Percentiles rank a stretch among this genome's conserved stretches.
These are phyloP conservation scores for Arachnopeziza araneosa DNA, from an alignment of 2,329 filamentous ascomycete species.

Conservation along the genomic window DNA sequence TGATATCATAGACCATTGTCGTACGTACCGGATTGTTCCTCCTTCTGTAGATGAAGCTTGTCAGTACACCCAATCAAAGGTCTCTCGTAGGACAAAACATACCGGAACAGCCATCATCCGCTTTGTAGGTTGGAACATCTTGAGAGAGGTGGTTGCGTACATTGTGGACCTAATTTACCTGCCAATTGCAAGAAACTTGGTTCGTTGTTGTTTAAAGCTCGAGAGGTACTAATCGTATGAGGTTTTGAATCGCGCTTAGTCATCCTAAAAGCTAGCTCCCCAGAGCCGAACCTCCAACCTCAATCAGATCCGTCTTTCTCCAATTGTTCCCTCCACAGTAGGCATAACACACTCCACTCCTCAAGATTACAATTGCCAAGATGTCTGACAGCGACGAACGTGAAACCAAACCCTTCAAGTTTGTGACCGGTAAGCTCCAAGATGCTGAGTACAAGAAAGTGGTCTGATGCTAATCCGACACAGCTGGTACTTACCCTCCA, in stretches of 20 bases:
- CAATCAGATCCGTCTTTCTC: neutral
- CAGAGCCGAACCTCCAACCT: neutral
- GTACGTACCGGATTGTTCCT: constrained; percentile 62
- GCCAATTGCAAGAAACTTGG: constrained; percentile 10
- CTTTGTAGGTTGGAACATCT: constrained; percentile 61
- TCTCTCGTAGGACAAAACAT: constrained; percentile 34
- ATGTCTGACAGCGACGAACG: constrained; percentile 92
- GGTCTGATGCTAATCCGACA: constrained; percentile 34
- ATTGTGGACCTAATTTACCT: constrained; percentile 22
- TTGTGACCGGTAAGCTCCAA: constrained; percentile 80
- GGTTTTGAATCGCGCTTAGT: neutral
- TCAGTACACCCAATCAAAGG: constrained; percentile 25
- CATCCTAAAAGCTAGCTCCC: neutral
- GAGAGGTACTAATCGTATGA: neutral
- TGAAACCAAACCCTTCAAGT: constrained; percentile 99
- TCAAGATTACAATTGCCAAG: constrained; percentile 43
- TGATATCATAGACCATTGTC: neutral
- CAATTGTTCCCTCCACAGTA: constrained; percentile 20
- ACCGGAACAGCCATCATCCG: constrained; percentile 71
- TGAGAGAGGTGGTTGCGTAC: constrained; percentile 53
- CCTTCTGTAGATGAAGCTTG: constrained; percentile 43
- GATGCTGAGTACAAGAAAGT: constrained; percentile 19
- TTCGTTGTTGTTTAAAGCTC: neutral
- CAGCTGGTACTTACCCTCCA: constrained; percentile 42
- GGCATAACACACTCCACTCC: constrained; percentile 29